Evolutionary conservation across 2,329 filamentous ascomycete species (phyloP).

Genomic region (Fusarium liriodendri): DNA sequence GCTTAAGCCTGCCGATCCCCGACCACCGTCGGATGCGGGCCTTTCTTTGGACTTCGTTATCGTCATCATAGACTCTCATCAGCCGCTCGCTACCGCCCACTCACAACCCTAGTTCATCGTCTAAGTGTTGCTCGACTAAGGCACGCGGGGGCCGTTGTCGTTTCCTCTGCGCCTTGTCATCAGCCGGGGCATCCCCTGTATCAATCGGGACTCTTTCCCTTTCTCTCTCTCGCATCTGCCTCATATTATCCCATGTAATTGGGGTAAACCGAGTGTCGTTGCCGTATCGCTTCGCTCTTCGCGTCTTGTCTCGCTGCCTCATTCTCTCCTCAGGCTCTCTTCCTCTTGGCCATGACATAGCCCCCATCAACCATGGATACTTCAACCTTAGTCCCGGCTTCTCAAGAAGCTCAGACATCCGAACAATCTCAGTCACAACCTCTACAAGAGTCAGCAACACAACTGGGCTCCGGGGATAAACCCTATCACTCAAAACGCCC

Average conservation of each 20-base stretch:
- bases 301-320: background rate
- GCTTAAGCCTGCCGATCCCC: background rate
- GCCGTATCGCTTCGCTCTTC: background rate
- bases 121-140: conserved; percentile 8
- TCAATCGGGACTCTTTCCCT: background rate
- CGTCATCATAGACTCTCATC: conserved; percentile 31
- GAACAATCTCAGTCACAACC: conserved; percentile 18
- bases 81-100: conserved; percentile 26
- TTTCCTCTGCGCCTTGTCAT: conserved; percentile 1
- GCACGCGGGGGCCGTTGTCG: conserved; percentile 22
- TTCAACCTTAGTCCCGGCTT: background rate
- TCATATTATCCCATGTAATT: background rate
- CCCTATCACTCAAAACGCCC: conserved; percentile 60
- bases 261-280: background rate
- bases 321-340: background rate
- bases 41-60: background rate
- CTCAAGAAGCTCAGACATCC: background rate
- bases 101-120: conserved; percentile 12
- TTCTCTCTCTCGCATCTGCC: background rate
- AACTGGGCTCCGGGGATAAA: conserved; percentile 23
- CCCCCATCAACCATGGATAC: conserved; percentile 16
- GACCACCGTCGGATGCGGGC: background rate
- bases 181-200: conserved; percentile 7
- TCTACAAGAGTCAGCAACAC: conserved; percentile 18
- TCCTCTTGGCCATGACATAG: background rate